phyloP scores from a whole-genome alignment of 441 rosid genomes.

The Populus hybrid region DNA sequence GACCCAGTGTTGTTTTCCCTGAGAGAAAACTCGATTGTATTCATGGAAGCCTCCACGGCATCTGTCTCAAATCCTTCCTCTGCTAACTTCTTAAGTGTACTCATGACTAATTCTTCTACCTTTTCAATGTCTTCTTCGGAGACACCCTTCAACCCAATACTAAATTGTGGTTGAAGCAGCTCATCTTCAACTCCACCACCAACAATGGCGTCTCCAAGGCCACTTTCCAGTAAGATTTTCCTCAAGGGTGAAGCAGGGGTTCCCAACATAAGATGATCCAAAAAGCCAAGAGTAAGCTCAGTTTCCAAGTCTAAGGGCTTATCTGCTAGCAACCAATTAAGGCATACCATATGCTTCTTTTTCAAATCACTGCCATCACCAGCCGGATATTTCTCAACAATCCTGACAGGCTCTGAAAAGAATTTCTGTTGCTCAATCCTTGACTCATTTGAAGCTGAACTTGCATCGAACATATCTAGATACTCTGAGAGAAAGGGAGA shows the following conservation, averaged over 20 bases:
- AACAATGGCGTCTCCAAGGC: slow-evolving; percentile 89
- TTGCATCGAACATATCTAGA: slow-evolving; percentile 72
- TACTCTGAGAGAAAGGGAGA: slow-evolving; percentile 53
- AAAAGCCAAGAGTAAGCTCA: slow-evolving; percentile 77
- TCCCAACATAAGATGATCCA: slow-evolving; percentile 93
- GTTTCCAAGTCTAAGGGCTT: slow-evolving; percentile 82
- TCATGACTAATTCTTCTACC: slow-evolving; percentile 72
- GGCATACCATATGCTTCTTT: slow-evolving; percentile 91
- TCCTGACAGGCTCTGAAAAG: slow-evolving; percentile 68
- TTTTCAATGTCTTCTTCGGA: slow-evolving; percentile 63
- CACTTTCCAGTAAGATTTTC: slow-evolving; percentile 85
- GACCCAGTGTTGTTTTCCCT: slow-evolving; percentile 97
- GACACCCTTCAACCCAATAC: slow-evolving; percentile 92
- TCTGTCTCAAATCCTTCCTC: slow-evolving; percentile 85
- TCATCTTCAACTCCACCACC: slow-evolving; percentile 92
- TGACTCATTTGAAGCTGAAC: slow-evolving; percentile 63
- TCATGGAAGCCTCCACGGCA: slow-evolving; percentile 97
- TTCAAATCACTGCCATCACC: slow-evolving; percentile 70
- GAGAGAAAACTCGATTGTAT: slow-evolving; percentile 91
- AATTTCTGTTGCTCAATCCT: slow-evolving; percentile 56
- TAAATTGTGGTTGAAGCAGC: slow-evolving; percentile 91
- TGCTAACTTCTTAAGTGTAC: slow-evolving; percentile 60
- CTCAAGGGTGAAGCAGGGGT: slow-evolving; percentile 96
- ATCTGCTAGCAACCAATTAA: slow-evolving; percentile 90
- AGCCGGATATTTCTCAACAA: slow-evolving; percentile 79